These are phyloP conservation scores for Rhododendron mucronatum DNA, from an alignment of 148 eudicot genomes.

Conservation along the genomic window DNA sequence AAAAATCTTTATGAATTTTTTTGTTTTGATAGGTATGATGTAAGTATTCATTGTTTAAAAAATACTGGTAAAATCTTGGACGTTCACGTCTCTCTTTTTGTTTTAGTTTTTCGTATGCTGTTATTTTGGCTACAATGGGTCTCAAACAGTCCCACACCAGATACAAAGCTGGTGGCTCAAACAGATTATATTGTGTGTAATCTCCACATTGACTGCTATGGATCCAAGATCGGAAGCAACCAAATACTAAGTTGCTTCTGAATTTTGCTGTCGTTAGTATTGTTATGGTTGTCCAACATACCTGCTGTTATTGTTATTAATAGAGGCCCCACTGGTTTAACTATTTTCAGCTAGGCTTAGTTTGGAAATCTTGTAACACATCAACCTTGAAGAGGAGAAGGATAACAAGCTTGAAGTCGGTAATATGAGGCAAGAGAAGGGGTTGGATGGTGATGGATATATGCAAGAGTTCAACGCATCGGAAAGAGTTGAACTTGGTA, in stretches of 20 bases:
- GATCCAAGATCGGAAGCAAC: neutral
- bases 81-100: neutral
- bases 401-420: slow-evolving; percentile 3
- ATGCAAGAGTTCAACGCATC: neutral
- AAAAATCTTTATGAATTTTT: too few species aligned
- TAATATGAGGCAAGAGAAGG: neutral
- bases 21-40: neutral
- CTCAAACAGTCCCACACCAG: neutral
- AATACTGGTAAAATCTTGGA: neutral
- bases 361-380: neutral
- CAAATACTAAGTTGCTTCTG: neutral
- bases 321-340: neutral
- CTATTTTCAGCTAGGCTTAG: neutral
- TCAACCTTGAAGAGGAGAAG: neutral
- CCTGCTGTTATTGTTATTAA: neutral
- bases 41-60: neutral
- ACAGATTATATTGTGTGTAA: neutral
- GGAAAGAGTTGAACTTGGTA: neutral
- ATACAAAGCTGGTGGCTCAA: neutral
- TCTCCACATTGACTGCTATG: neutral
- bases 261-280: neutral
- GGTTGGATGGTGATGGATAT: neutral
- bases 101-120: neutral
- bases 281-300: too few species aligned
- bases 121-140: neutral